Evolutionary conservation across 495 filamentous ascomycete genomes (phyloP), one percentile per base, ranked within the genome.

Genomic region (Podospora appendiculata): DNA sequence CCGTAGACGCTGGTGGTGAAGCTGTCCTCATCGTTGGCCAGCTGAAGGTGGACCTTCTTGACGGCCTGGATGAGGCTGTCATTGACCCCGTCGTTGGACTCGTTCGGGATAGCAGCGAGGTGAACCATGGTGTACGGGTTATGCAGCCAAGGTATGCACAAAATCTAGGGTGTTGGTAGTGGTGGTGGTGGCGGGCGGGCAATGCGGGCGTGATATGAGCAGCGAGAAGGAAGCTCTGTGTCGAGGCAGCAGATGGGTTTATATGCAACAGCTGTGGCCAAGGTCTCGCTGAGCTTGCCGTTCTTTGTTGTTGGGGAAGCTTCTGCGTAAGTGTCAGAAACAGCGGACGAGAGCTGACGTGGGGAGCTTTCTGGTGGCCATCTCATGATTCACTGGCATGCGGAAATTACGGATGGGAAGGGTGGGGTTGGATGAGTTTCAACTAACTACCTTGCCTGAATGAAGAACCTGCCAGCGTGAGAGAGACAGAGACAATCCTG

Each of bases 1-100:
- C 90, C 90, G 61, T 96, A 96, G 56, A 96, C 89, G 58, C 83
- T 88, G 34, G 82, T 80, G 34, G 79, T 85, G 73, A 81, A 84
- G 56, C 75, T 75, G 56, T 85, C 82, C 6, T 77, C 70, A 58
- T 79, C 74, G 48, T 78, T 76, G 46, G 76, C 73, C 8, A 76
- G 64, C 47, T 70, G 64, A 1, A 71, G 57, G 42, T 57, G 66
- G 51, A 61, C 67, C 54, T 78, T 78, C 44, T 79, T 72, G 64
- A 83, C 62, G 36, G 63, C 68, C 14, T 66, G 55, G 46, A 62
- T 60, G 35, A 72, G 62, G 25, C 70, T 61, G 39, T 57, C 41
- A 13, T 70, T 58, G 59, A 71, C 60, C 16, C 75, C 41, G 9
- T 43, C 16, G 41, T 16, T 4, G 41, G 41, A 13, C 41, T 43